Evolutionary conservation across 2,329 filamentous ascomycete genomes (phyloP), one percentile per base, ranked within the genome.

Genomic region (Aspergillus neoniger): DNA sequence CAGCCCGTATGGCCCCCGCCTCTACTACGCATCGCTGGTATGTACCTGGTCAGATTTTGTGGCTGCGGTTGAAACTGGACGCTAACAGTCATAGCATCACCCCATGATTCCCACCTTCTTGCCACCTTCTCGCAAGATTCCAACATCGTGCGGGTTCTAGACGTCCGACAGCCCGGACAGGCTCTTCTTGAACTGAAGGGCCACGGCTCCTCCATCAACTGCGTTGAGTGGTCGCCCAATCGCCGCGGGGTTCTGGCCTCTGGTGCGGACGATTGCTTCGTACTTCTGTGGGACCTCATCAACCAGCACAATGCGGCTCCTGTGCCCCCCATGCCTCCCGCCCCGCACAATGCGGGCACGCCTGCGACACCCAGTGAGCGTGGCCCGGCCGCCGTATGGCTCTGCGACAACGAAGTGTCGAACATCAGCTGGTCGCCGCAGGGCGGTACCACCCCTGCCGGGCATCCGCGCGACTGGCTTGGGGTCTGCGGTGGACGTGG

Each of bases 121-220:
- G 94, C 94, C n/a, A 99, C 95, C 0, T 98, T 99, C 75, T 94
- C 95, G 17, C 89, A 92, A 72, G 95, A 98, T 74, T 96, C 91
- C 4, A 93, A 89, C 69, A 82, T 96, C 36, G 93, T 99, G 72
- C 91, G 95, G 51, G 96, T 99, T 57, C 87, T 99, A 30, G 95
- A 99, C 71, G 94, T 98, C 3, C 89, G 95, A 52, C 95, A 99
- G 77, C 95, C 95, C 0, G 95, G 95, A 5, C 95, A 97, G 77
- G 95, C 95, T 2, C 84, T 99, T 4, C 86, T 99, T 25, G 95
- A 99, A 75, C 87, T 99, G 39, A 91, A 91, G 51, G 95, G 95
- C 21, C 94, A 99, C 73, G 86, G 87, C 21, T 90, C 91, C 4
- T 79, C 91, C 7, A 85, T 99, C 59, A 98, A 96, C 78, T 95